Base-by-base conservation (phyloP, 1,284 basidiomycete genomes). In the Cutaneotrichosporon dermatis region DNA sequence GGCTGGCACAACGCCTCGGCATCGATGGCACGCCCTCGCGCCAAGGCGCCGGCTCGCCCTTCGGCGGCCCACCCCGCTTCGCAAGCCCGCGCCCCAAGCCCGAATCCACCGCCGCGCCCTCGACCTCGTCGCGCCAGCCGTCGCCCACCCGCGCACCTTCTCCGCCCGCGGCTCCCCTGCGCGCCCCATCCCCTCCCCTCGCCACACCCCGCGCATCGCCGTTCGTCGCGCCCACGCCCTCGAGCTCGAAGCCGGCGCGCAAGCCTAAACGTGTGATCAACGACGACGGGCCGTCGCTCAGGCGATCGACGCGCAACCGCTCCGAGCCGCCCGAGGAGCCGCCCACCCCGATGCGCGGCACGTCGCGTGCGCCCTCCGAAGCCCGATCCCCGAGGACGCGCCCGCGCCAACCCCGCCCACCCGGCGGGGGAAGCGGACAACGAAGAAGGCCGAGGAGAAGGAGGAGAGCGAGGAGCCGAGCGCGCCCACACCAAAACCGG, bases 11-110 rank as follows among this genome's bases (percentile, higher is more conserved):
- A 37, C 60, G 58, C 40, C 45, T 61, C 57, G 40, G 53, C 57
- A 36, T 60, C 6, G 33, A 60, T 10, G 57, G 53, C 39, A 48
- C 58, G 4, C 58, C 63, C 0, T 13, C 61, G 16, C 62, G 54
- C 55, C 42, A 66, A 13, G 60, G 54, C 41, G 37, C 58, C 8
- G 37, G 55, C 10, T 69, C 70, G 13, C 73, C 74, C 0, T 76
- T 76, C 59, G 57, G 69, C 8, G 75, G 75, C 5, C 75, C 75
- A 25, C 75, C 75, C 3, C 64, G 70, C 44, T 76, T 76, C 63
- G 50, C 57, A 39, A 40, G 57, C 40, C 54, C 61, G 44, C 53
- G 45, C 13, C 56, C 43, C 54, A 48, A 10, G 48, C 45, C 63
- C 13, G 42, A 46, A 15, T 49, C 45, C n/a, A 49, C 45, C n/a